phyloP scores from a whole-genome alignment of 345 rosid species.

The Microcos paniculata region DNA sequence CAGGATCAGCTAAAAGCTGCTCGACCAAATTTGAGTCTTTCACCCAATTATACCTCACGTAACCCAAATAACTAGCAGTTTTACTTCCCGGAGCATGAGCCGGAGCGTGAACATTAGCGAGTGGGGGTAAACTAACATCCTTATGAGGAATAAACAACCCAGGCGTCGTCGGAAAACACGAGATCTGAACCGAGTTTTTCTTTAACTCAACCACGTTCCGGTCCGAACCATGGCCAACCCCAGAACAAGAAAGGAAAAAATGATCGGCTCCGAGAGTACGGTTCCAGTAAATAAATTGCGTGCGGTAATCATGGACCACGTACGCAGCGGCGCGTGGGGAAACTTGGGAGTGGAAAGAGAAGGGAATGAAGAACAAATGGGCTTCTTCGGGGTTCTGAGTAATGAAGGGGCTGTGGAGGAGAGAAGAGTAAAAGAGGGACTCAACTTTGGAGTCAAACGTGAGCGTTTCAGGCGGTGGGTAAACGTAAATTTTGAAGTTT shows the following conservation, averaged over 20 bases:
- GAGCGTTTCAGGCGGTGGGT: slow-evolving; percentile 27
- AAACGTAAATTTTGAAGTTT: slow-evolving; percentile 46
- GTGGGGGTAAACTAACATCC: slow-evolving; percentile 52
- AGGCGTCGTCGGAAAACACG: slow-evolving; percentile 45
- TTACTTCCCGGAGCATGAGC: slow-evolving; percentile 13
- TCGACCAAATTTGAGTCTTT: slow-evolving; percentile 24
- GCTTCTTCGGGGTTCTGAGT: slow-evolving; percentile 50
- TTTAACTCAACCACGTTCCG: slow-evolving; percentile 57
- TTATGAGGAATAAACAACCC: slow-evolving; percentile 56
- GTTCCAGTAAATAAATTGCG: slow-evolving; percentile 56
- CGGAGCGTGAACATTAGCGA: neutral
- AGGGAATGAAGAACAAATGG: slow-evolving; percentile 56
- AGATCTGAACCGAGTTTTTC: slow-evolving; percentile 63
- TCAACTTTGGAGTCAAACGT: slow-evolving; percentile 33
- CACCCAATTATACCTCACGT: slow-evolving; percentile 31
- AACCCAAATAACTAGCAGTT: slow-evolving; percentile 25
- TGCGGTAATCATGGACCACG: slow-evolving; percentile 30
- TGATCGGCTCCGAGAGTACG: slow-evolving; percentile 71
- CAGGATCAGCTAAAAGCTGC: slow-evolving; percentile 29
- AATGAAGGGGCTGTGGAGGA: slow-evolving; percentile 37
- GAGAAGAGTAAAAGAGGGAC: slow-evolving; percentile 46
- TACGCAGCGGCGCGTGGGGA: slow-evolving; percentile 40
- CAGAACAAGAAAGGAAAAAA: slow-evolving; percentile 41
- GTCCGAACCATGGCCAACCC: slow-evolving; percentile 39
- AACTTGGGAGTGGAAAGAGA: slow-evolving; percentile 25